Evolutionary conservation across 2,329 filamentous ascomycete genomes (phyloP), one percentile per base, ranked within the genome.

Genomic region (Fusarium pininemorale): DNA sequence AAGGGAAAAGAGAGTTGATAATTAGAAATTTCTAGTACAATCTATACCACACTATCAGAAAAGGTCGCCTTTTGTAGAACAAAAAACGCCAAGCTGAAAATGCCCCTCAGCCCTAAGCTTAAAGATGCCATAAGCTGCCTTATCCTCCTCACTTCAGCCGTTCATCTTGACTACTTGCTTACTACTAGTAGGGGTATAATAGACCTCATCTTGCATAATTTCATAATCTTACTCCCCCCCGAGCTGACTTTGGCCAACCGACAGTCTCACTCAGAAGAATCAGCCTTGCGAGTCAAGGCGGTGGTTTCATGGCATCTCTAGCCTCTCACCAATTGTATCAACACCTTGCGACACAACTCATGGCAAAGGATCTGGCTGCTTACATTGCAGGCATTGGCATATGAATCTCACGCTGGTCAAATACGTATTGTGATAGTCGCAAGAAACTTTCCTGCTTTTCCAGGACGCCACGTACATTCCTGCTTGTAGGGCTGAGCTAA

Each of bases 381-480:
- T 48, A 70, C 32, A 11, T 22, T 54, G 35, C 18, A 39, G 35
- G 32, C 35, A 39, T 47, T 50, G 47, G 30, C 56, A 59, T 53
- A 63, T 51, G 55, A 50, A 65, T 74, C 58, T 74, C 63, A 68
- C 41, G 44, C 56, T 58, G 54, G 42, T 37, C 44, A 48, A 53
- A n/a, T 24, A 42, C 32, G 35, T 15, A 57, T 37, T 53, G 24
- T 57, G 35, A 53, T 41, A 38, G 44, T 63, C 65, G 30, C 59
- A 39, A 57, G 62, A 32, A 57, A 50, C 42, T 75, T 48, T 61
- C 58, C 47, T 48, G 70, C 66, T 51, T 48, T 70, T 77, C 67
- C 75, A 68, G 69, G 72, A 73, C 72, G 76, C 74, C 74, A 63
- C 74, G 67, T 72, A 63, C 72, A 77, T 79, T 79, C 68, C 67